Evolutionary conservation across 345 rosid genomes (phyloP), one percentile per base, ranked within the genome.

Genomic region (Citrus unshiu): DNA sequence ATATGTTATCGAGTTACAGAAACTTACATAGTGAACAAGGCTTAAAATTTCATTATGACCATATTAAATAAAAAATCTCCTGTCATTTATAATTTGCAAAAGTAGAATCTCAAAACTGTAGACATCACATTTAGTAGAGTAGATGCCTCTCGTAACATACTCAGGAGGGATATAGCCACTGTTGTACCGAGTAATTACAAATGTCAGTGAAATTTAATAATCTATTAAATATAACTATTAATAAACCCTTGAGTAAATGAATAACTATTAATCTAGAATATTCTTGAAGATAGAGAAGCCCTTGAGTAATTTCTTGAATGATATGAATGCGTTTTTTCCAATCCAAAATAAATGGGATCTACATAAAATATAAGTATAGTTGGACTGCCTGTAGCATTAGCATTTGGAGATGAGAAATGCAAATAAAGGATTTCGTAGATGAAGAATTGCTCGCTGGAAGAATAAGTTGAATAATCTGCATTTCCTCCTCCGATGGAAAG

Each of bases 271-370:
- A 43, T n/a, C 63, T 84, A 34, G 84, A 84, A 74, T 80, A 84
- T 60, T 80, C 84, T 74, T 77, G 84, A 6, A 84, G 79, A 73
- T 78, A 80, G 3, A 78, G 12, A 39, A 84, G 72, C 57, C 86
- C 82, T 51, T 84, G 80, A 78, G 40, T 70, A 14, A 59, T 22
- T 32, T 16, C 75, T 67, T 80, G 65, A 24, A 78, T 78, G n/a
- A 78, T 78, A 0, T 46, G 39, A 35, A 72, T 65, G 1, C 67
- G 72, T 65, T 51, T 73, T 51, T 18, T 18, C 77, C 72, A 79
- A 54, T 68, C n/a, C 71, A 82, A 37, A 4, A 37, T 35, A 40
- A 2, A 24, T 29, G 2, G 75, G 71, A 22, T 77, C 81, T 39
- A 10, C 87, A 68, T 68, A 63, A 2, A 13, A 9, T 27, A 43